Conservation (phyloP, 768 basidiomycete genomes). For the Clitopilus hobsonii region DNA sequence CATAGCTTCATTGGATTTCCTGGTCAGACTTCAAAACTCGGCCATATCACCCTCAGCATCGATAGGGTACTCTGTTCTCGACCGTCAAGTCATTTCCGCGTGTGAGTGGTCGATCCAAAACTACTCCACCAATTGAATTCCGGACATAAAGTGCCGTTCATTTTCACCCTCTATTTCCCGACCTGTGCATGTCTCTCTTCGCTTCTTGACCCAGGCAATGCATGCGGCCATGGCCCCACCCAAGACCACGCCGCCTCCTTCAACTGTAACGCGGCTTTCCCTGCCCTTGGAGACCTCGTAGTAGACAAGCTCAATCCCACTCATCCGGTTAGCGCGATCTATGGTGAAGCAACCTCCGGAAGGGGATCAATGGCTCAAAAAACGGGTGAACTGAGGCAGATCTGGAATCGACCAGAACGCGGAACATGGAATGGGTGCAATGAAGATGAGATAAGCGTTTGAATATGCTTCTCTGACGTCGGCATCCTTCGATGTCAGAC, state of each 20-base stretch:
- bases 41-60: no score
- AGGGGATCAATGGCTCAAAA: slow-evolving; percentile 18
- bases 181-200: slow-evolving; percentile 35
- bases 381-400: slow-evolving; percentile 14
- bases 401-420: slow-evolving; percentile 21
- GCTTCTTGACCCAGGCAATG: slow-evolving; percentile 38
- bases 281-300: slow-evolving; percentile 40
- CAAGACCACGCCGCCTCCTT: slow-evolving; percentile 32
- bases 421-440: slow-evolving; percentile 45
- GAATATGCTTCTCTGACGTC: background rate
- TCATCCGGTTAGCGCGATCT: no score
- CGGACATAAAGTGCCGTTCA: slow-evolving; percentile 10
- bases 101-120: background rate
- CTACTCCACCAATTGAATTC: background rate
- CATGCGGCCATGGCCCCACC: slow-evolving; percentile 37
- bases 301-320: background rate
- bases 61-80: no score
- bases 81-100: background rate
- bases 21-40: no score
- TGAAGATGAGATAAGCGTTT: slow-evolving; percentile 26
- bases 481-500: no score
- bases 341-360: slow-evolving; percentile 26
- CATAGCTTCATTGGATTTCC: no score
- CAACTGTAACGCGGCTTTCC: slow-evolving; percentile 39
- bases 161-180: slow-evolving; percentile 42